Conservation (phyloP, 768 basidiomycete genomes). For the Trametes punicea region DNA sequence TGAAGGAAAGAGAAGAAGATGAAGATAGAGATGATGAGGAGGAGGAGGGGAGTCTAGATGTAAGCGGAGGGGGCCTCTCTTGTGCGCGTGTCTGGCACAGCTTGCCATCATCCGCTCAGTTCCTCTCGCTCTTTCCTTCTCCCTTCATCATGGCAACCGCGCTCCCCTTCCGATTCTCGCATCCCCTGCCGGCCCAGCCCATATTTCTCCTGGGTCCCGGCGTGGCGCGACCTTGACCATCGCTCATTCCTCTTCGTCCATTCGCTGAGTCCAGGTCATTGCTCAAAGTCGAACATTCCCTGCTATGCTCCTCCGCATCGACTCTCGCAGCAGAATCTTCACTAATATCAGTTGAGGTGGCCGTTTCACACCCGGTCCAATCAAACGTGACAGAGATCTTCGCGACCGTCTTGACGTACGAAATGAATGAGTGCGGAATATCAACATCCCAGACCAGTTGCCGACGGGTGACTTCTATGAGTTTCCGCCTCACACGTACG, state of each 20-base stretch:
- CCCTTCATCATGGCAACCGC: slow-evolving; percentile 5
- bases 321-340: too few relatives aligned
- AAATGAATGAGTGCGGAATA: too few relatives aligned
- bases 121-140: background rate
- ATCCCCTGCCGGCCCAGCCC: background rate
- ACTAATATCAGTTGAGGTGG: too few relatives aligned
- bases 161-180: slow-evolving; percentile 8
- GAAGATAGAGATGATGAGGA: slow-evolving; percentile 24
- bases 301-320: background rate
- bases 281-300: background rate
- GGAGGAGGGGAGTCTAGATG: background rate
- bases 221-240: background rate
- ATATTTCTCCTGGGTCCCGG: background rate
- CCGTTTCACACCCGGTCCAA: background rate
- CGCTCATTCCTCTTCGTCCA: background rate
- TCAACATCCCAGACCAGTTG: background rate
- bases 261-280: too few relatives aligned
- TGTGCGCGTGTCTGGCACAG: background rate
- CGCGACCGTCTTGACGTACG: too few relatives aligned
- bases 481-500: background rate
- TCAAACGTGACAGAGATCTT: too few relatives aligned
- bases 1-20: slow-evolving; percentile 14
- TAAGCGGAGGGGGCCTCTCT: too few relatives aligned
- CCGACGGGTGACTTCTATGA: too few relatives aligned
- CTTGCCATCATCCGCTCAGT: background rate